Conservation (phyloP, 352 stramenopile genomes). For the Plasmopara muralis region DNA sequence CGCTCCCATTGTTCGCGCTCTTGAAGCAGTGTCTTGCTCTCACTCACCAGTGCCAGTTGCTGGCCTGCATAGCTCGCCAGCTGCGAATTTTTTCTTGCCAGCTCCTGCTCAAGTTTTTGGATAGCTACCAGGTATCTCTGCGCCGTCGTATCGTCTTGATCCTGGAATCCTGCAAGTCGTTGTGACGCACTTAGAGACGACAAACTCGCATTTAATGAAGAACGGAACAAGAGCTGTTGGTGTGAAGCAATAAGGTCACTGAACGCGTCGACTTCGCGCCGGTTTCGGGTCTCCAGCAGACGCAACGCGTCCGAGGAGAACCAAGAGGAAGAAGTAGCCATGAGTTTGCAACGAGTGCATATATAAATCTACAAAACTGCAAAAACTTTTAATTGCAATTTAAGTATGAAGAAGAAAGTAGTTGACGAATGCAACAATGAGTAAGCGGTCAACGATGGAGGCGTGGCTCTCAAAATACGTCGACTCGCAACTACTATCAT, state of each 20-base stretch:
- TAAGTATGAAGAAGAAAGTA: too few species aligned
- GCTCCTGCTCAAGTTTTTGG: slow-evolving; percentile 59
- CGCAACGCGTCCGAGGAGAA: slow-evolving; percentile 36
- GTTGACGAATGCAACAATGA: too few species aligned
- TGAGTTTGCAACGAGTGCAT: background rate
- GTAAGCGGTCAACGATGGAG: too few species aligned
- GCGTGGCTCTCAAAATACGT: too few species aligned
- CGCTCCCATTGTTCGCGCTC: slow-evolving; percentile 51
- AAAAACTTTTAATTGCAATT: too few species aligned
- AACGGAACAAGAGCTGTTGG: slow-evolving; percentile 63
- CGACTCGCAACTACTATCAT: too few species aligned
- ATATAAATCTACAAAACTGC: too few species aligned
- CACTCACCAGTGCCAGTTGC: slow-evolving; percentile 56
- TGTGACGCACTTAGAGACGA: slow-evolving; percentile 5
- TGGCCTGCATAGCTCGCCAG: slow-evolving; percentile 44
- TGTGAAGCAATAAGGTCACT: slow-evolving; percentile 49
- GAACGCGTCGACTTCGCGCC: slow-evolving; percentile 51
- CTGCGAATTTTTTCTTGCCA: slow-evolving; percentile 60
- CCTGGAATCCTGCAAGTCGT: slow-evolving; percentile 5
- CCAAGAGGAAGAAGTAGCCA: slow-evolving; percentile 17
- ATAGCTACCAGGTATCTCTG: slow-evolving; percentile 56
- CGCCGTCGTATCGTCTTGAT: slow-evolving; percentile 26
- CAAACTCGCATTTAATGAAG: slow-evolving; percentile 14
- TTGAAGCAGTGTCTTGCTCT: slow-evolving; percentile 70
- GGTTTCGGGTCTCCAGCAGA: slow-evolving; percentile 62